Evolutionary conservation across 306 rosid species (phyloP).

Genomic region (Casuarina equisetifolia): DNA sequence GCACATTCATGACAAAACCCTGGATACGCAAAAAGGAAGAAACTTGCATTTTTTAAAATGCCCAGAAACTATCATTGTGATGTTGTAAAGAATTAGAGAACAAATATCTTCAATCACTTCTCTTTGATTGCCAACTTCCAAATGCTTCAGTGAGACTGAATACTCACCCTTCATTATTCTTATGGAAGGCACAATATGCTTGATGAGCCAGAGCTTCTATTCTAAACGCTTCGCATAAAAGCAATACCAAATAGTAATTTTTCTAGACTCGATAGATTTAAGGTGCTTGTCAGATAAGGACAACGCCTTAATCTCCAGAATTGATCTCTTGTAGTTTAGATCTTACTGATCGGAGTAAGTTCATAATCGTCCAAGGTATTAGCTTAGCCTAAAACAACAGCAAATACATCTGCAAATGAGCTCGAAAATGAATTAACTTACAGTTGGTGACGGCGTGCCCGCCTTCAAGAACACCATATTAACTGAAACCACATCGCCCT

Average conservation of each 20-base stretch:
- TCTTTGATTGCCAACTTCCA: neutral
- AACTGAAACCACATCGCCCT: constrained; percentile 81
- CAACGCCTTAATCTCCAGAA: neutral
- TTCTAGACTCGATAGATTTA: neutral
- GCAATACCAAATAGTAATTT: neutral
- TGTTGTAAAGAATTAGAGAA: neutral
- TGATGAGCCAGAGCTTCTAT: neutral
- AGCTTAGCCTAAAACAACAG: neutral
- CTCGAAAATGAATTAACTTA: constrained; percentile 36
- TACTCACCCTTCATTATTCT: neutral
- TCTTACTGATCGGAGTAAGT: constrained; percentile 4
- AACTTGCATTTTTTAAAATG: neutral
- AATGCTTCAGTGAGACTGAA: neutral
- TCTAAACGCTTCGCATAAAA: neutral
- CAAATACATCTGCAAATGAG: constrained; percentile 7
- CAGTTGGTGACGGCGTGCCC: constrained; percentile 89
- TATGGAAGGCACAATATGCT: neutral
- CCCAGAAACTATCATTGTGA: neutral
- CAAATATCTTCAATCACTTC: neutral
- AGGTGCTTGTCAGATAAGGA: too few species aligned
- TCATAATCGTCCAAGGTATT: too few species aligned
- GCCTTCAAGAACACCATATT: constrained; percentile 85
- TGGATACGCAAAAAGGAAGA: constrained; percentile 34
- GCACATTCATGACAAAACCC: constrained; percentile 99
- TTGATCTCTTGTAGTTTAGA: neutral